Conservation (phyloP, 345 rosid genomes). For the Gossypium australe region DNA sequence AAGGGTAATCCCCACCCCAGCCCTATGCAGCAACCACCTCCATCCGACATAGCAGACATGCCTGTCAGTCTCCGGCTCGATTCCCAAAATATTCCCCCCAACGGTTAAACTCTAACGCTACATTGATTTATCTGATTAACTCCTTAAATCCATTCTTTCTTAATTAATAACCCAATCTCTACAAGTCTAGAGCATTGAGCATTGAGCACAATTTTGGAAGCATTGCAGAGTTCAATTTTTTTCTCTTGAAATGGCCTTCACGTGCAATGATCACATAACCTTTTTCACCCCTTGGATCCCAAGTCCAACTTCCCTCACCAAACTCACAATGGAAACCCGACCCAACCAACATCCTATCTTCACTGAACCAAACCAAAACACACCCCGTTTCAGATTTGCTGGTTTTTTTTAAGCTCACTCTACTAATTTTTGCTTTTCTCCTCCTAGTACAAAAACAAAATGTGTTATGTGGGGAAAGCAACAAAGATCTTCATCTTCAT, state of each 20-base stretch:
- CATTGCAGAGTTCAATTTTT: background rate
- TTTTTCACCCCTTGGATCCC: background rate
- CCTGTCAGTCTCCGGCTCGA: background rate
- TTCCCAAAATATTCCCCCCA: background rate
- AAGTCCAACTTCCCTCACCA: background rate
- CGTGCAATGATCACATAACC: background rate
- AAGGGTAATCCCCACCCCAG: no score
- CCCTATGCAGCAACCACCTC: no score
- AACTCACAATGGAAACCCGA: slow-evolving; percentile 21
- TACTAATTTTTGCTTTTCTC: background rate
- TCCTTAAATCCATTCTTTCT: background rate
- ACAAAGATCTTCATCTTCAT: slow-evolving; percentile 98
- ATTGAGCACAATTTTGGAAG: background rate
- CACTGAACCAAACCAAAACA: slow-evolving; percentile 1
- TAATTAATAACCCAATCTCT: background rate
- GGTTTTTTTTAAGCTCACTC: background rate
- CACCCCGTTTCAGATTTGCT: slow-evolving; percentile 8
- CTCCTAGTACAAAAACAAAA: background rate
- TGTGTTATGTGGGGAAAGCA: slow-evolving; percentile 98
- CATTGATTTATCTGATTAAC: background rate
- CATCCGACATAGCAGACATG: slow-evolving; percentile 5
- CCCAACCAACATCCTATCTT: background rate
- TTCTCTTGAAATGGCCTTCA: slow-evolving; percentile 1
- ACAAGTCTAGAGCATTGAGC: background rate
- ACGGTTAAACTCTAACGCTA: background rate